Evolutionary conservation across 305 asterid genomes (phyloP), one percentile per base, ranked within the genome.

Genomic region (Solanum aculeatissimum): DNA sequence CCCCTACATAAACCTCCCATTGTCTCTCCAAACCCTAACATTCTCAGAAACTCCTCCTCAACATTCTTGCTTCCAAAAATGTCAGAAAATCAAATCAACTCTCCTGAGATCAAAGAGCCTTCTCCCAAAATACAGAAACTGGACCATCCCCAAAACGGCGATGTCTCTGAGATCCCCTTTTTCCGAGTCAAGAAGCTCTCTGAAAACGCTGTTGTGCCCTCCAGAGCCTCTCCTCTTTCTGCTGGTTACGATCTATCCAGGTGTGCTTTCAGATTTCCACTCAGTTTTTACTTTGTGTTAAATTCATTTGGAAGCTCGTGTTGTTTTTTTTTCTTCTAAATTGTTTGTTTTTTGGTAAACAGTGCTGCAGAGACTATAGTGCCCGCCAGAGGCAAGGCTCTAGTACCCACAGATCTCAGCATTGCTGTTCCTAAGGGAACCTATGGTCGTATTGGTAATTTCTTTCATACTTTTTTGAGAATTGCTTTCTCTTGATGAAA

Each of bases 191-290:
- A 93, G 75, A 93, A 87, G 89, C 92, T 93, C 40, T 94, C 95
- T 1, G 95, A 91, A 11, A 93, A 88, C 5, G 98, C 97, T 9
- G 81, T 88, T 80, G 80, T 94, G 85, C 98, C 98, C 27, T 84
- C 93, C 2, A 89, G 93, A 69, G 94, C 88, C 18, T 89, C 96
- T 7, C 88, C 88, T 35, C 91, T 92, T 23, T 88, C 95, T 2
- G 97, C 96, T 3, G 97, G 97, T 79, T 94, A 90, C 74, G 96
- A 94, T 90, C 92, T 94, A 54, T 92, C 95, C 38, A 94, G 95
- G 97, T 91, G 32, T 25, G 43, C 38, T 15, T 35, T 3, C 55
- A 70, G 38, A 65, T 62, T 81, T 58, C 4, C 51, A n/a, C 23
- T 5, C 14, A 1, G 1, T 21, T 2, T 40, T 21, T 55, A n/a